These are phyloP conservation scores for Botrytis tulipae DNA, from an alignment of 2,329 filamentous ascomycete genomes.

Conservation along the genomic window DNA sequence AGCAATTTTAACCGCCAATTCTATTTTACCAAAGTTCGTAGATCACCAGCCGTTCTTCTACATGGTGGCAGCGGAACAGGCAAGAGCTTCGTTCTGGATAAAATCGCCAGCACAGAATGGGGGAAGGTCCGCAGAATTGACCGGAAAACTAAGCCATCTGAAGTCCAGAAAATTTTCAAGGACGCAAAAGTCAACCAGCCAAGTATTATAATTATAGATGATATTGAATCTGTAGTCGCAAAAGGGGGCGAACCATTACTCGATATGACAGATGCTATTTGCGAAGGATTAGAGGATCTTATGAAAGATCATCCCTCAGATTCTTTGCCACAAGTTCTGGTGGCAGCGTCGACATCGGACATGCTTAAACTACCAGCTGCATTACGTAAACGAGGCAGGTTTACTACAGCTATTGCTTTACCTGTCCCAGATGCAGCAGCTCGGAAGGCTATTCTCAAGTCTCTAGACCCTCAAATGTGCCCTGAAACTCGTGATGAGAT, in stretches of 20 bases:
- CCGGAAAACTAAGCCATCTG: conserved; percentile 53
- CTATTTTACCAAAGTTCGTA: conserved; percentile 29
- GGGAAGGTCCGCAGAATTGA: conserved; percentile 63
- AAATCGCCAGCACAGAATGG: conserved; percentile 68
- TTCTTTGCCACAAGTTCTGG: conserved; percentile 57
- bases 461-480: conserved; percentile 45
- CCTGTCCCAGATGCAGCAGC: conserved; percentile 71
- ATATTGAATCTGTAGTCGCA: conserved; percentile 68
- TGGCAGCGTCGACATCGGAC: conserved; percentile 74
- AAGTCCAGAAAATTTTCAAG: conserved; percentile 66
- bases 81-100: conserved; percentile 72
- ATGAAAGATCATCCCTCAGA: conserved; percentile 36
- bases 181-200: conserved; percentile 68
- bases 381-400: conserved; percentile 63
- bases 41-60: conserved; percentile 48
- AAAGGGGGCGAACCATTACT: conserved; percentile 54
- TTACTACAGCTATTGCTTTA: conserved; percentile 68
- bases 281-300: conserved; percentile 56
- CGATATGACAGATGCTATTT: conserved; percentile 51
- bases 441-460: conserved; percentile 71
- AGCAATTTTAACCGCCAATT: conserved; percentile 49
- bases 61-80: conserved; percentile 83
- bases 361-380: conserved; percentile 68
- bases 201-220: conserved; percentile 76
- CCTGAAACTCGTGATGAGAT: conserved; percentile 50